Conservation (phyloP, 805 yeast genomes). For the Nakazawaea laoshanensis region DNA sequence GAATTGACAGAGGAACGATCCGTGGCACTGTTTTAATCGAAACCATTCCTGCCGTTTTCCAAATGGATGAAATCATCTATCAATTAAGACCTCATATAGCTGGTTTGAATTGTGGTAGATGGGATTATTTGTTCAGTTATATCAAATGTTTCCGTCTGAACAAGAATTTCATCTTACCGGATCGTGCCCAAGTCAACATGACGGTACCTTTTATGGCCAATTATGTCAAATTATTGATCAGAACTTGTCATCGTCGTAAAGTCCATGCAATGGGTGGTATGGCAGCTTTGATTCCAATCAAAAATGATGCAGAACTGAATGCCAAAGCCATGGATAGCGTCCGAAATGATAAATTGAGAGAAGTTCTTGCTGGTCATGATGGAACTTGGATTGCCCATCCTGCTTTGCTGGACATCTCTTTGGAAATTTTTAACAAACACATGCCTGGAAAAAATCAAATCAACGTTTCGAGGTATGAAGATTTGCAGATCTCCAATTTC, state of each 20-base stretch:
- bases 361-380: conserved; percentile 62
- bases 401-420: conserved; percentile 55
- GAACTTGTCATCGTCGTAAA: conserved; percentile 64
- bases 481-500: conserved; percentile 42
- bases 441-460: conserved; percentile 74
- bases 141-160: conserved; percentile 59
- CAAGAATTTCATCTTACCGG: conserved; percentile 56
- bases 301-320: conserved; percentile 53
- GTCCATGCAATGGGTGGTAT: conserved; percentile 75
- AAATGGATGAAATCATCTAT: conserved; percentile 71
- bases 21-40: conserved; percentile 67
- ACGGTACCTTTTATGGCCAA: conserved; percentile 60
- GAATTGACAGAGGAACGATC: conserved; percentile 59
- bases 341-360: conserved; percentile 58
- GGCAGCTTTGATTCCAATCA: conserved; percentile 75
- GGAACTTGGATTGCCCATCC: conserved; percentile 80
- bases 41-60: conserved; percentile 67
- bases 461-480: conserved; percentile 29
- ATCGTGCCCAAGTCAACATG: conserved; percentile 65
- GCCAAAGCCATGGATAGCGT: conserved; percentile 60
- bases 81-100: conserved; percentile 65
- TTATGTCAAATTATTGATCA: conserved; percentile 55
- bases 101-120: conserved; percentile 70
- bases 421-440: conserved; percentile 62
- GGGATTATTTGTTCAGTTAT: conserved; percentile 70